phyloP scores from a whole-genome alignment of 176 grass and related monocot species.

The Alopecurus myosuroides region DNA sequence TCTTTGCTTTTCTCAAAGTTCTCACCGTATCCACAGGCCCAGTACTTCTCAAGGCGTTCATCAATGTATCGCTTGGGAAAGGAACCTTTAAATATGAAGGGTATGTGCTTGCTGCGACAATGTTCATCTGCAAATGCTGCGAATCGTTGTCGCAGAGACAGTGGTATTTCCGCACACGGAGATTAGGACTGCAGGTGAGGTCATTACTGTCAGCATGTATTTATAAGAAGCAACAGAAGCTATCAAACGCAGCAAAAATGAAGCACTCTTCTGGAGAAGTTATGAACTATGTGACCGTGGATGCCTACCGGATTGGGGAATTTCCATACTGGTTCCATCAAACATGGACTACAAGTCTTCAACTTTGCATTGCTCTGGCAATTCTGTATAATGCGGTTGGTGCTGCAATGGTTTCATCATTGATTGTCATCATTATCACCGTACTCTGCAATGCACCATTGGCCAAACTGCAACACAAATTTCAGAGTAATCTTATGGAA shows the following conservation, averaged over 20 bases:
- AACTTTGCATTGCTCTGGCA: conserved; percentile 70
- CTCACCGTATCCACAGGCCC: conserved; percentile 67
- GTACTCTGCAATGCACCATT: conserved; percentile 80
- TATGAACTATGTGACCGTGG: conserved; percentile 90
- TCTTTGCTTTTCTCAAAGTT: conserved; percentile 82
- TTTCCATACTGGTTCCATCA: conserved; percentile 98
- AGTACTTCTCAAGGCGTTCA: conserved; percentile 75
- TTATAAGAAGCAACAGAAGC: conserved; percentile 76
- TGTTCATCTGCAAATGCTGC: conserved; percentile 71
- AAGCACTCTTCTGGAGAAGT: conserved; percentile 85
- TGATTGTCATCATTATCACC: conserved; percentile 68
- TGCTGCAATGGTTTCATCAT: conserved; percentile 56
- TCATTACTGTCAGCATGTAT: conserved; percentile 71
- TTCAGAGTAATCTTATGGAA: conserved; percentile 82
- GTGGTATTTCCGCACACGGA: conserved; percentile 87
- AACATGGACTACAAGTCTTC: conserved; percentile 83
- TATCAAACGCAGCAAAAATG: conserved; percentile 70
- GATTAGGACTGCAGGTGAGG: conserved; percentile 78
- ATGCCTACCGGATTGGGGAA: conserved; percentile 88
- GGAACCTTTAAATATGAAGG: conserved; percentile 67
- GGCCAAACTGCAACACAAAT: conserved; percentile 84
- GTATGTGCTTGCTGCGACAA: conserved; percentile 36
- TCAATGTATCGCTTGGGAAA: conserved; percentile 63
- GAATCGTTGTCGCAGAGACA: conserved; percentile 89
- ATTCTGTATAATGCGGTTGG: conserved; percentile 88